phyloP scores from a whole-genome alignment of 2,329 filamentous ascomycete species.

The Cladosporium phlei region DNA sequence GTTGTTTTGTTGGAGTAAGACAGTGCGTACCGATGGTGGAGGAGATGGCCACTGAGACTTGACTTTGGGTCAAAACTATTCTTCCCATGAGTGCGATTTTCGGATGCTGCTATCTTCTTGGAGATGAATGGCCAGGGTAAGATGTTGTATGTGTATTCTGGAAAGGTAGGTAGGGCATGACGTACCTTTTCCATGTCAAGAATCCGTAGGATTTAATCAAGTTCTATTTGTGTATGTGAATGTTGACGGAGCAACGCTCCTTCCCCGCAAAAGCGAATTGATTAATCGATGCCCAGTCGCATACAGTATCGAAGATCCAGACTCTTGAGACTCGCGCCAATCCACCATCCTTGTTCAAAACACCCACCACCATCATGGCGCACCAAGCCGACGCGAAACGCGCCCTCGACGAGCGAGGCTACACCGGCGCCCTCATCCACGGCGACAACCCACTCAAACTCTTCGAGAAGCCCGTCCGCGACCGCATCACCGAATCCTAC shows the following conservation, averaged over 20 bases:
- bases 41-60: slow-evolving; percentile 65
- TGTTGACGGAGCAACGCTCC: slow-evolving; percentile 11
- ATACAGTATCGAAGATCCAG: neutral
- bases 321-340: neutral
- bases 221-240: slow-evolving; percentile 9
- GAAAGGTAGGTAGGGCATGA: slow-evolving; percentile 2
- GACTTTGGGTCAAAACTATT: slow-evolving; percentile 62
- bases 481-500: slow-evolving; percentile 90
- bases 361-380: slow-evolving; percentile 40
- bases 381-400: slow-evolving; percentile 72
- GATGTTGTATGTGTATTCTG: slow-evolving; percentile 2
- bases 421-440: slow-evolving; percentile 69
- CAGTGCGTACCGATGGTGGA: slow-evolving; percentile 55
- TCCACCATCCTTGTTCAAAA: neutral
- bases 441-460: slow-evolving; percentile 93
- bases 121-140: neutral
- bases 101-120: slow-evolving; percentile 9
- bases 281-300: neutral
- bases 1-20: neutral
- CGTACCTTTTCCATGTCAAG: neutral
- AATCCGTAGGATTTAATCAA: neutral
- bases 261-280: slow-evolving; percentile 4
- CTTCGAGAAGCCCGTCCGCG: slow-evolving; percentile 90
- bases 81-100: too few species aligned
- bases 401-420: slow-evolving; percentile 86